Evolutionary conservation across 2,329 filamentous ascomycete species (phyloP).

Genomic region (Cercospora sp.): DNA sequence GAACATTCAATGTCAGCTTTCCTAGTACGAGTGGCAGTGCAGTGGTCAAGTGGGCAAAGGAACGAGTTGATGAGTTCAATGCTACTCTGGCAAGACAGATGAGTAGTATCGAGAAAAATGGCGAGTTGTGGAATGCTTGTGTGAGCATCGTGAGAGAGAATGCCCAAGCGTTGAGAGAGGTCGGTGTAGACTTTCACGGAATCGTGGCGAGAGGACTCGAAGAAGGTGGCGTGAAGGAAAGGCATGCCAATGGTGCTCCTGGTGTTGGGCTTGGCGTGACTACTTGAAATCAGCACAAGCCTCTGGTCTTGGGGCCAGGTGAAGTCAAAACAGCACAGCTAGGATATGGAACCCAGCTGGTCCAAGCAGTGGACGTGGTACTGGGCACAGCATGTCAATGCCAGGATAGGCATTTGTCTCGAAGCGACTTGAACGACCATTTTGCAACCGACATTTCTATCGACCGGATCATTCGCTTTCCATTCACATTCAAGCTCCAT

Average conservation of each 20-base stretch:
- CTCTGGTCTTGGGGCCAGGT: neutral
- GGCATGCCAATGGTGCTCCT: neutral
- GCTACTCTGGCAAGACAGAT: constrained; percentile 77
- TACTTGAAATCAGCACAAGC: constrained; percentile 10
- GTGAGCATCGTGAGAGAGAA: constrained; percentile 79
- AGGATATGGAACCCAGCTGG: neutral
- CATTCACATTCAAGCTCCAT: neutral
- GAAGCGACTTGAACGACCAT: neutral
- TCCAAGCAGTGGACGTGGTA: neutral
- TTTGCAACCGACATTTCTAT: neutral
- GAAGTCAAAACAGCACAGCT: neutral
- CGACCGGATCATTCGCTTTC: neutral
- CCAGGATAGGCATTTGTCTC: neutral
- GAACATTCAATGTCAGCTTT: constrained; percentile 51
- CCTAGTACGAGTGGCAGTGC: constrained; percentile 87
- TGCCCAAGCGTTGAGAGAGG: constrained; percentile 74
- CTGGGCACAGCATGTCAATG: neutral
- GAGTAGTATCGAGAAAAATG: constrained; percentile 77
- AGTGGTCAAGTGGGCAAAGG: constrained; percentile 97
- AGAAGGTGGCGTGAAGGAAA: neutral
- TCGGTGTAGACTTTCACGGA: constrained; percentile 85
- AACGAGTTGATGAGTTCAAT: constrained; percentile 90
- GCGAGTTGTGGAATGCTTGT: constrained; percentile 77
- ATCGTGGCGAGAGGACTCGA: constrained; percentile 64
- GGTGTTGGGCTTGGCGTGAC: constrained; percentile 22